Percentiles rank a stretch among this genome's conserved stretches.
These are phyloP conservation scores for Hypoxylon lenormandii DNA, from an alignment of 495 filamentous ascomycete genomes.

Conservation along the genomic window DNA sequence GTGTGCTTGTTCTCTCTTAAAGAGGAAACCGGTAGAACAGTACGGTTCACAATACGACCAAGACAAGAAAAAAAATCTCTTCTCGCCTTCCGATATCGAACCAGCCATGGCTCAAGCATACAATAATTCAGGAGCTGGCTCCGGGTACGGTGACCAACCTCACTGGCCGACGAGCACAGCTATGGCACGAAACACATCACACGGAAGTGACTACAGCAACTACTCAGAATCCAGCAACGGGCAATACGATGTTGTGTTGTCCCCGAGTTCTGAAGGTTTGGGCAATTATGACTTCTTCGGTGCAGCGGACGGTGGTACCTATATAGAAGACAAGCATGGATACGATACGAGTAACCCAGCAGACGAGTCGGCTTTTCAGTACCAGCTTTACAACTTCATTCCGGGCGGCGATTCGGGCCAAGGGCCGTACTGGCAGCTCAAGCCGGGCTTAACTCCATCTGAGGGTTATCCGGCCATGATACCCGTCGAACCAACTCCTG, in stretches of 20 bases:
- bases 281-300: constrained; percentile 6
- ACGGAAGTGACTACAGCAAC: constrained; percentile 28
- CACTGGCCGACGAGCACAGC: constrained; percentile 32
- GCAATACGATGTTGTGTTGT: constrained; percentile 31
- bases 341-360: constrained; percentile 16
- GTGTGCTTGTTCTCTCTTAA: constrained; percentile 8
- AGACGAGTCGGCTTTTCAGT: constrained; percentile 16
- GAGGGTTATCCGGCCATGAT: constrained; percentile 18
- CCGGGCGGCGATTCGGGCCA: constrained; percentile 28
- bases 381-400: constrained; percentile 37
- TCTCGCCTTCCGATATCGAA: constrained; percentile 3
- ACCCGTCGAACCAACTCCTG: neutral
- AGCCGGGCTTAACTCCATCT: constrained; percentile 19
- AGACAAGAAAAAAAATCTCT: neutral
- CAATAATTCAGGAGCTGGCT: constrained; percentile 11
- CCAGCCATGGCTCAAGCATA: constrained; percentile 27
- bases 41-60: constrained; percentile 20
- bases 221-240: constrained; percentile 38
- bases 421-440: constrained; percentile 43
- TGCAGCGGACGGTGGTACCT: constrained; percentile 9
- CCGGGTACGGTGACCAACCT: constrained; percentile 25
- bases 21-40: constrained; percentile 26
- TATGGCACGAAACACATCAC: constrained; percentile 33
- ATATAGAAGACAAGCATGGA: constrained; percentile 10
- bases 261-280: constrained; percentile 25